These are phyloP conservation scores for Cyberlindnera mississippiensis DNA, from an alignment of 805 yeast genomes.

Conservation along the genomic window DNA sequence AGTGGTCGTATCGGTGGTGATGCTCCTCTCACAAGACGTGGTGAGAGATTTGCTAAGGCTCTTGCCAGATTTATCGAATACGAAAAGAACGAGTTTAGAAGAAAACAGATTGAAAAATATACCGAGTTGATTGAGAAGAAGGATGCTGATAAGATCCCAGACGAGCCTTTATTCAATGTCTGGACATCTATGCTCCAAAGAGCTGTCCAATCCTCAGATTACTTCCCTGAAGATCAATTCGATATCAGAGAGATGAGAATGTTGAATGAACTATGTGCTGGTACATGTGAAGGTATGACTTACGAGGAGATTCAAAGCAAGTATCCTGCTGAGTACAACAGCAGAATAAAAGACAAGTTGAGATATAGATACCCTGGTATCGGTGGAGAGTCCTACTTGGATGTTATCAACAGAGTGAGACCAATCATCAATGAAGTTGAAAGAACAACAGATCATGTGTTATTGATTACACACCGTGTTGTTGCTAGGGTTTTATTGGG, in stretches of 20 bases:
- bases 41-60: constrained; percentile 68
- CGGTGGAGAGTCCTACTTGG: constrained; percentile 94
- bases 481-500: constrained; percentile 85
- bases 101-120: constrained; percentile 52
- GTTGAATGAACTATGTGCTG: constrained; percentile 93
- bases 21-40: constrained; percentile 74
- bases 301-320: constrained; percentile 74
- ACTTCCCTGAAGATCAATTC: constrained; percentile 69
- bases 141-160: constrained; percentile 38
- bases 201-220: constrained; percentile 71
- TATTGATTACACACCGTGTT: constrained; percentile 85
- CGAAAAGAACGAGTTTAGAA: constrained; percentile 67
- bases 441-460: constrained; percentile 80
- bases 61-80: constrained; percentile 68
- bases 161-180: constrained; percentile 77
- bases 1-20: constrained; percentile 91
- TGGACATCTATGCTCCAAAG: constrained; percentile 90
- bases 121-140: constrained; percentile 32
- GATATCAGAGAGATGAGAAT: constrained; percentile 86
- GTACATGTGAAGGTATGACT: constrained; percentile 89
- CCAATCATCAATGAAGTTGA: constrained; percentile 92
- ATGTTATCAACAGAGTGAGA: constrained; percentile 84
- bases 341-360: constrained; percentile 73
- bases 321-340: constrained; percentile 74
- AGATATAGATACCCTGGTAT: constrained; percentile 93